Evolutionary conservation across 495 filamentous ascomycete genomes (phyloP), one percentile per base, ranked within the genome.

Genomic region (Podospora australis): DNA sequence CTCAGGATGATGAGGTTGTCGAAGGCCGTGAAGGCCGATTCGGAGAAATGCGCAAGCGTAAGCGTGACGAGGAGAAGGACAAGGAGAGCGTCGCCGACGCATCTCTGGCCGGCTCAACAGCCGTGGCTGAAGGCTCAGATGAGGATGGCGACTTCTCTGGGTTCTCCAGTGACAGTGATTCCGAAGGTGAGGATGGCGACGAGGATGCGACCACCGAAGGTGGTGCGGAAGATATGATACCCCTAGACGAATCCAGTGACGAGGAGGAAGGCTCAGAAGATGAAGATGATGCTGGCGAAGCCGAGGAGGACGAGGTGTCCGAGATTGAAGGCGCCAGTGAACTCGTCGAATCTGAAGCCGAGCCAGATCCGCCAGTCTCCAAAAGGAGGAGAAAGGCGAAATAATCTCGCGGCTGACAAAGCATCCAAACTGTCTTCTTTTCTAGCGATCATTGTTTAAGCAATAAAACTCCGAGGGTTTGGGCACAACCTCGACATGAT

Each of bases 11-110:
- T 17, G 70, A 68, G 49, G 71, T 72, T 47, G 71, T 84, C 19
- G 82, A 78, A 36, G 77, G 77, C 2, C 72, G 78, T 17, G 62
- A 70, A 21, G 79, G 79, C 8, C 65, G 71, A 39, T 58, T 77
- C 2, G 79, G 79, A 21, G 79, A 83, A 59, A 81, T 82, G 76
- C 70, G 69, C 11, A 81, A 81, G 51, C 70, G 79, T 13, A 79
- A 79, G 50, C 71, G 73, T 24, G 74, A 75, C 25, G 75, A 70
- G 20, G 49, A 57, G n/a, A 73, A 71, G 26, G 77, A 71, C 21
- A 48, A 55, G n/a, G 73, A 73, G 24, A 70, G 63, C 21, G 54
- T 62, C 2, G 59, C 58, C 8, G 67, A 63, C 35, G 56, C 55
- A 7, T 60, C 67, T 17, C 38, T 63, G 2, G 60, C 64, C 10